Evolutionary conservation across 257 asterid genomes (phyloP), one percentile per base, ranked within the genome.

Genomic region (Hygrophila difformis): DNA sequence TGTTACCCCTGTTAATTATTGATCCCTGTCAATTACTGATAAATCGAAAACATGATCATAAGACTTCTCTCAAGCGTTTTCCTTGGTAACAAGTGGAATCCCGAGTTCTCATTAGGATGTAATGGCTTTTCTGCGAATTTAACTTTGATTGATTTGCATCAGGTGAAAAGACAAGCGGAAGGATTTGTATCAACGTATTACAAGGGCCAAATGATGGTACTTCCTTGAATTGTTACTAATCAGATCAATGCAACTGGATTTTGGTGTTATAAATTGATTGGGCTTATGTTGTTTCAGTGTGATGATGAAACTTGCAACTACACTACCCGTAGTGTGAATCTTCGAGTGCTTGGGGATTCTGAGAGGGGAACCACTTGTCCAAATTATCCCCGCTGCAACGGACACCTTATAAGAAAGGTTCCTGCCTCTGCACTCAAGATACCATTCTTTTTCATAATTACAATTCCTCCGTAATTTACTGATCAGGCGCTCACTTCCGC

Each of bases 231-330:
- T 16, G 18, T 13, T 19, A 11, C 52, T 20, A 40, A 39, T 43
- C 51, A 47, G 5, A 57, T 42, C 61, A 56, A 51, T 58, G 28
- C 51, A 59, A 40, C 45, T 64, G 38, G 62, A 44, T 53, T n/a
- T 18, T 36, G 14, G 15, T 39, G 34, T 31, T 12, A 12, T n/a
- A n/a, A n/a, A 50, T 61, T 13, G 55, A 39, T 45, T 15, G 19
- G 19, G 15, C 13, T 1, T 35, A 11, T 49, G 54, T 45, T 17
- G 29, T 63, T 49, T 23, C 80, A 91, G 98, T 91, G 96, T 22
- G 96, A 91, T 28, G 98, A 91, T 15, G 98, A 91, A 74, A 86
- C 93, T 11, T 91, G 98, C 84, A 79, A 80, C 46, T 86, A 71
- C 70, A 66, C 75, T 10, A 67, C 93, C 10, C 94, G 89, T 24